Conservation (phyloP, 129 eudicot species). For the Smallanthus sonchifolius region DNA sequence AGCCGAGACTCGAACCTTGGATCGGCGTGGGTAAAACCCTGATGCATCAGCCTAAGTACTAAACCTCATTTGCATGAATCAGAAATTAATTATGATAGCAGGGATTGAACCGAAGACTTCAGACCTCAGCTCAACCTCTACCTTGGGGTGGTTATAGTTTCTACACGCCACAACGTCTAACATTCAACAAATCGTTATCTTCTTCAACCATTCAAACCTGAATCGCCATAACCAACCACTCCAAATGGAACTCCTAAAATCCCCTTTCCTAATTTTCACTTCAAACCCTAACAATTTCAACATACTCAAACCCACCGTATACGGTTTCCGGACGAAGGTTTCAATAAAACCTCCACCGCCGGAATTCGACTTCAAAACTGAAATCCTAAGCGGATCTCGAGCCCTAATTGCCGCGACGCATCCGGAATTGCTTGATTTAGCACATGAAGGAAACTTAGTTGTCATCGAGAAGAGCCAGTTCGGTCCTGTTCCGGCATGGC, state of each 20-base stretch:
- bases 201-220: background rate
- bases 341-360: conserved; percentile 77
- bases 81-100: too few relatives aligned
- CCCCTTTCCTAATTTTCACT: conserved; percentile 31
- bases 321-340: conserved; percentile 20
- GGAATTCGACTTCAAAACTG: conserved; percentile 56
- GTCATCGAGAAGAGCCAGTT: conserved; percentile 58
- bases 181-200: conserved; percentile 15
- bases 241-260: conserved; percentile 35
- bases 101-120: too few relatives aligned
- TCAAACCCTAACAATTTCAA: conserved; percentile 21
- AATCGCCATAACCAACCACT: conserved; percentile 25
- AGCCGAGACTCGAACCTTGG: too few relatives aligned
- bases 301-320: conserved; percentile 17
- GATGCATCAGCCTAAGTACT: too few relatives aligned
- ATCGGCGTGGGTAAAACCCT: too few relatives aligned
- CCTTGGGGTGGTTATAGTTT: conserved; percentile 9
- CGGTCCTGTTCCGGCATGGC: conserved; percentile 89
- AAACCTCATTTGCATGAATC: too few relatives aligned
- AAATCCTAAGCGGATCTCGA: conserved; percentile 43
- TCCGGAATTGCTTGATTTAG: conserved; percentile 76
- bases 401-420: conserved; percentile 52
- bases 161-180: conserved; percentile 8
- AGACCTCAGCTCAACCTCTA: too few relatives aligned
- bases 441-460: conserved; percentile 58